Evolutionary conservation across 2,329 filamentous ascomycete species (phyloP), one percentile per base, ranked within the genome.

Genomic region (Hymenotorrendiella dingleyae): DNA sequence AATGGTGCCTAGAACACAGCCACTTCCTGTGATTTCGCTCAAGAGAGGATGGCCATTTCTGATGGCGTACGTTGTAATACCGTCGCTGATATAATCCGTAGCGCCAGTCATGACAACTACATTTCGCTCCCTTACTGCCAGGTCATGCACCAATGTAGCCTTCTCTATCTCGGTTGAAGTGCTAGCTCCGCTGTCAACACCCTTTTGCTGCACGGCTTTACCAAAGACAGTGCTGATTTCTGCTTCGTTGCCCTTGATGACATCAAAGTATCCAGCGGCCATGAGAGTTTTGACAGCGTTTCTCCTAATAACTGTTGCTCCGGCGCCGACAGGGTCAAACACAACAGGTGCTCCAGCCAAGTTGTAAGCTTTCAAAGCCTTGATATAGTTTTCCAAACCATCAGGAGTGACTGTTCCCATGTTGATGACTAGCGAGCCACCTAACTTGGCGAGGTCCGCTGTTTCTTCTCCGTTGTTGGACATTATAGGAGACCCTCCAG

Each of bases 401-500:
- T 88, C 84, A 0, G 82, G 79, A 1, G 86, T 93, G 6, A 91
- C 80, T 0, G 88, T 95, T 21, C 91, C 91, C 88, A 96, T 96
- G 66, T 97, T 97, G 59, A 97, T 75, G 34, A 97, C 84, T 1
- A 97, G 74, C 0, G 83, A 79, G 9, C 86, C 88, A 27, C 82
- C 82, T 0, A 94, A 74, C 22, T 72, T 74, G 10, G 84, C 81
- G n/a, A 97, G 74, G 58, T 96, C 90, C 6, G 67, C 62, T 0
- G 89, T 89, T 70, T 97, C 91, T 38, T 81, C 77, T 20, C 82
- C 86, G 56, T 90, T 86, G 62, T 86, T 90, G 6, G 89, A 82
- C 91, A 97, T 97, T 64, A 96, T 96, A 28, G 91, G 91, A 16
- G 85, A 93, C 10, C 86, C 85, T 26, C 91, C 91, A 40, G 94